phyloP scores from a whole-genome alignment of 2,329 filamentous ascomycete species.

The Dryadomyces quercivorus region DNA sequence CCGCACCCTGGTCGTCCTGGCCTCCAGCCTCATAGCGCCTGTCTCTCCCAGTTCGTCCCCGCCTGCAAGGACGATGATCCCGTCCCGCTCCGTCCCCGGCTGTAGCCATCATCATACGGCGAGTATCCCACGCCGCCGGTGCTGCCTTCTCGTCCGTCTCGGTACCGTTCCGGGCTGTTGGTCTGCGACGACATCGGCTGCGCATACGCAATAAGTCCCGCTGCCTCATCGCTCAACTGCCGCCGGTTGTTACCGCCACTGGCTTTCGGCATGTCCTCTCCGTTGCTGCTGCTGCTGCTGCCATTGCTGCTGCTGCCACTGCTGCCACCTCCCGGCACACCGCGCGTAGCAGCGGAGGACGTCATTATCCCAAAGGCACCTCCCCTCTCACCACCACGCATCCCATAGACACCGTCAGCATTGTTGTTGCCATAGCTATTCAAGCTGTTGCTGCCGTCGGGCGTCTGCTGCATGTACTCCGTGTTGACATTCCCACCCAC shows the following conservation, averaged over 20 bases:
- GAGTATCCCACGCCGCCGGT: not conserved
- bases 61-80: not conserved
- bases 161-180: constrained; percentile 8
- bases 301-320: not conserved
- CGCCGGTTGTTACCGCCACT: not conserved
- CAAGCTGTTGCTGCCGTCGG: not conserved
- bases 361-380: not conserved
- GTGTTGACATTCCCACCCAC: constrained; percentile 9
- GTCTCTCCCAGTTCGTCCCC: not conserved
- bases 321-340: not conserved
- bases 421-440: not conserved
- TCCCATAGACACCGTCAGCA: not conserved
- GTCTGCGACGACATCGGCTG: constrained; percentile 17
- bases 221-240: constrained; percentile 16
- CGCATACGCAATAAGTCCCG: constrained; percentile 22
- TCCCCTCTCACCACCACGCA: not conserved
- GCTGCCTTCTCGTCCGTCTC: not conserved
- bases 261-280: not conserved
- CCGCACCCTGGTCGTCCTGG: not conserved
- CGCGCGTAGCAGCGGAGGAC: not conserved
- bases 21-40: not conserved
- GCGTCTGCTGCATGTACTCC: constrained; percentile 9
- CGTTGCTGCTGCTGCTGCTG: not conserved
- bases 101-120: not conserved
- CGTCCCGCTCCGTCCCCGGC: not conserved